Evolutionary conservation across 2,329 filamentous ascomycete species (phyloP), one percentile per base, ranked within the genome.

Genomic region (Chrysoporthe cubensis): DNA sequence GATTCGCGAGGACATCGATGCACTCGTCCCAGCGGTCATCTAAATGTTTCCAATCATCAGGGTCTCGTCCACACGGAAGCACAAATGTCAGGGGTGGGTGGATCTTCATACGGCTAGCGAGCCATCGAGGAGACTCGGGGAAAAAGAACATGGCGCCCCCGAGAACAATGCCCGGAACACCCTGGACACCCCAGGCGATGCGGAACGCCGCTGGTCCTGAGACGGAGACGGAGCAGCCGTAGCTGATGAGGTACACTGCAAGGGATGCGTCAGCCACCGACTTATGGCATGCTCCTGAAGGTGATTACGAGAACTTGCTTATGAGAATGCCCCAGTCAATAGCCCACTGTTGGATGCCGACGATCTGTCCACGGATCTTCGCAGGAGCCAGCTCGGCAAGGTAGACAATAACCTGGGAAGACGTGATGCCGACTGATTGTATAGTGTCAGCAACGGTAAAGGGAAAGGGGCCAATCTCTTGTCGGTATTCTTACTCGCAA

Each of bases 291-390:
- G 26, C 32, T 16, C 26, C 40, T 44, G 18, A 3, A 59, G 13
- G 4, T 14, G n/a, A 14, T 16, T 6, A 4, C n/a, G 4, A 14
- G 40, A 4, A 26, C 58, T 61, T 5, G 34, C 58, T 87, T 60
- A 90, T 88, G 18, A 90, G 74, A 65, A 91, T 90, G 60, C 89
- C 89, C 87, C 88, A 90, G 1, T 88, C 91, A 56, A 92, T 91
- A 40, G 88, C 88, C 87, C 88, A 90, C 75, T 91, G 89, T 73
- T 92, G 89, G 3, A 90, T 78, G 2, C 85, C 85, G 18, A 91
- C 86, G 2, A 90, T 84, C 13, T 87, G 82, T 8, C 88, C 88
- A 64, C 86, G 82, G 64, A 84, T 84, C 71, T 85, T 83, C 71
- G 84, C 85, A 21, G 85, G 83, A 0, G 84, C 89, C 21, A 92